Percentiles rank a stretch among this genome's conserved stretches.
Evolutionary conservation across 2,329 filamentous ascomycete genomes (phyloP).

Genomic region (Xenoacremonium recifei): DNA sequence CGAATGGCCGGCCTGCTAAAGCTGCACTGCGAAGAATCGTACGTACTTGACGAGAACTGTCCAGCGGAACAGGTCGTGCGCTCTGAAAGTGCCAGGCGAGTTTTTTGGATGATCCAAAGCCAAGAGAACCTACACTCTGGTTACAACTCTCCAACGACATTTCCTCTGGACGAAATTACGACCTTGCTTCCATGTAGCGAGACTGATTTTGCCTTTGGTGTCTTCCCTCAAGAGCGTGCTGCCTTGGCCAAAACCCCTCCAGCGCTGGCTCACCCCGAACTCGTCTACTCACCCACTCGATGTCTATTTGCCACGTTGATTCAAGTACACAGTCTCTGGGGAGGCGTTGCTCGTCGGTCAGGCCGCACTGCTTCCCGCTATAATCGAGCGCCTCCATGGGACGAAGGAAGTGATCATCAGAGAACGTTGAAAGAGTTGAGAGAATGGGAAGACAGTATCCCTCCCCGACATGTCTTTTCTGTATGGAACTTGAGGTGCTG

Average conservation of each 20-base stretch:
- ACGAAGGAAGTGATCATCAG: conserved; percentile 23
- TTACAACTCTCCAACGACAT: conserved; percentile 30
- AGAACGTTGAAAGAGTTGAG: conserved; percentile 17
- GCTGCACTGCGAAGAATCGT: conserved; percentile 37
- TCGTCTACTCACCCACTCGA: conserved; percentile 20
- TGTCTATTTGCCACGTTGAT: conserved; percentile 38
- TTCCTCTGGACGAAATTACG: conserved; percentile 34
- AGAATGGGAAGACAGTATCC: conserved; percentile 30
- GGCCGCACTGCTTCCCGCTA: conserved; percentile 12
- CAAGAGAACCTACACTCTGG: conserved; percentile 37
- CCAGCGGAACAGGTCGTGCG: conserved; percentile 29
- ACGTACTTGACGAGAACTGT: conserved; percentile 22
- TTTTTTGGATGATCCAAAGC: conserved; percentile 38
- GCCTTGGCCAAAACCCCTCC: conserved; percentile 32
- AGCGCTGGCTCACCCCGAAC: conserved; percentile 21
- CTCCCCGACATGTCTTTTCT: conserved; percentile 31
- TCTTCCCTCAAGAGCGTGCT: conserved; percentile 25
- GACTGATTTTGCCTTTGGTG: conserved; percentile 36
- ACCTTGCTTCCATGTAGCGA: conserved; percentile 35
- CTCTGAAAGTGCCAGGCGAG: conserved; percentile 32
- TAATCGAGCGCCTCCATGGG: conserved; percentile 21
- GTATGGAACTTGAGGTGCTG: conserved; percentile 36
- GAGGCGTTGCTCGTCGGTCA: conserved; percentile 31
- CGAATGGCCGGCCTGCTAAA: conserved; percentile 33
- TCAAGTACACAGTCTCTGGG: conserved; percentile 37